Percentiles rank a stretch among this genome's conserved stretches.
These are phyloP conservation scores for Brassica hybrid DNA, from an alignment of 441 rosid genomes.

Conservation along the genomic window DNA sequence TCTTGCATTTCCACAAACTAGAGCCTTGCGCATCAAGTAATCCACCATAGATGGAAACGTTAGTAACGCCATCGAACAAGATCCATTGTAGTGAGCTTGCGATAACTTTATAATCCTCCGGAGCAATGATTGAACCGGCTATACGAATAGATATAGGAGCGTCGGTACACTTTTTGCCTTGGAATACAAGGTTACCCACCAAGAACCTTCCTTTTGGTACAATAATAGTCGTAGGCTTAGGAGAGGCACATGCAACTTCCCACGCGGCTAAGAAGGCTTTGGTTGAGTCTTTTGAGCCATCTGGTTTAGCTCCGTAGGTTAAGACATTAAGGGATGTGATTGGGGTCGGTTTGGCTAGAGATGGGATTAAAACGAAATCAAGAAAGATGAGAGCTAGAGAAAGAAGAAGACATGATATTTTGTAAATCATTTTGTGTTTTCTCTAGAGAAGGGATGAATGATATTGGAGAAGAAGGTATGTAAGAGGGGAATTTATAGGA, in stretches of 20 bases:
- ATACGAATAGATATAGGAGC: constrained; percentile 47
- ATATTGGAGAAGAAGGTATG: constrained; percentile 24
- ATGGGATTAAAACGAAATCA: constrained; percentile 9
- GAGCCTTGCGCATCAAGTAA: constrained; percentile 64
- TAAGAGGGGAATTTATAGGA: constrained; percentile 42
- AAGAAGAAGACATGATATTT: constrained; percentile 6
- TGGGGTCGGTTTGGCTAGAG: constrained; percentile 21
- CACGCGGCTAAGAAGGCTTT: constrained; percentile 62
- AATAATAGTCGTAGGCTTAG: constrained; percentile 47
- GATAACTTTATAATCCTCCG: constrained; percentile 49
- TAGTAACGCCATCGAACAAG: constrained; percentile 50
- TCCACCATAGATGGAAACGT: constrained; percentile 64
- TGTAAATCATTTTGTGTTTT: constrained; percentile 17
- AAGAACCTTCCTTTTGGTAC: constrained; percentile 62
- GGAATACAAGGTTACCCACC: constrained; percentile 44
- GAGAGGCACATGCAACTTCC: constrained; percentile 59
- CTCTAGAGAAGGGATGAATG: constrained; percentile 21
- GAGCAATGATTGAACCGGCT: constrained; percentile 68
- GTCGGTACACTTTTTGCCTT: constrained; percentile 55
- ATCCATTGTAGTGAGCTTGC: constrained; percentile 53
- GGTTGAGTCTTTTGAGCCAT: constrained; percentile 61
- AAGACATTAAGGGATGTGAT: constrained; percentile 46
- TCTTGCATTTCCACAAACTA: constrained; percentile 71
- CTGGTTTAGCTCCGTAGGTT: constrained; percentile 61
- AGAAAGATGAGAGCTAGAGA: constrained; percentile 33